These are phyloP conservation scores for Neoarthrinium moseri DNA, from an alignment of 2,329 filamentous ascomycete genomes.

Conservation along the genomic window DNA sequence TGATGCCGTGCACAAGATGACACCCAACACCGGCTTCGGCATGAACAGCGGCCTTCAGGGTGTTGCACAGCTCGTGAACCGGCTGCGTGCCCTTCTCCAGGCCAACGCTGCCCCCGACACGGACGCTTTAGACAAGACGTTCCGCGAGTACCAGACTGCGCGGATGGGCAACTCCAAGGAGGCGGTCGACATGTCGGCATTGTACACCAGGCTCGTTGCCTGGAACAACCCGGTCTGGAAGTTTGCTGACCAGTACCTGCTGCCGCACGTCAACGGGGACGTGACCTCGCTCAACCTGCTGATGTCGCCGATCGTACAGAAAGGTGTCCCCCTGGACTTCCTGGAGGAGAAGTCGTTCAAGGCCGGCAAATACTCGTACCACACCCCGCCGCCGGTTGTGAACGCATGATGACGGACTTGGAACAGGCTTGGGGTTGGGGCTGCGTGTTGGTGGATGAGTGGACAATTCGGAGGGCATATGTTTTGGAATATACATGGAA, in stretches of 20 bases:
- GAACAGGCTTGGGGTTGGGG: no score
- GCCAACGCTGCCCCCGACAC: conserved; percentile 13
- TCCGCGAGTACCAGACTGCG: conserved; percentile 20
- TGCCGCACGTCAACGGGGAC: conserved; percentile 13
- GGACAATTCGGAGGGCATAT: no score
- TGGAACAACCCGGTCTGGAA: conserved; percentile 15
- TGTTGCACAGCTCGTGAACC: conserved; percentile 23
- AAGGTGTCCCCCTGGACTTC: conserved; percentile 11
- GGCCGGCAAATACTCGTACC: conserved; percentile 8
- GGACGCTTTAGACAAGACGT: conserved; percentile 16
- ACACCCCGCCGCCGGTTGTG: background rate
- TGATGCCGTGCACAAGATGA: conserved; percentile 34
- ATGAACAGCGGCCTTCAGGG: conserved; percentile 30
- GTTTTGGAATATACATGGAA: no score
- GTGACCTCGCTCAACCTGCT: conserved; percentile 10
- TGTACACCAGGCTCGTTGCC: conserved; percentile 13
- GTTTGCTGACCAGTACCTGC: conserved; percentile 13
- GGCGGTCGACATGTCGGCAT: conserved; percentile 17
- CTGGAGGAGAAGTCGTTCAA: conserved; percentile 12
- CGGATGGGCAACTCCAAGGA: conserved; percentile 18
- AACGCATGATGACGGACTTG: background rate
- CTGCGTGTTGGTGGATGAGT: no score
- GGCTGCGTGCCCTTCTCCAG: conserved; percentile 18
- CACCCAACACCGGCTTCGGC: conserved; percentile 30
- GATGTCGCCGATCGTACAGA: conserved; percentile 13